A percentile compares a stretch with the other conserved stretches of the same genome.
Evolutionary conservation across 208 protist genomes (phyloP).

Genomic region (Ichthyophonus hoferi): DNA sequence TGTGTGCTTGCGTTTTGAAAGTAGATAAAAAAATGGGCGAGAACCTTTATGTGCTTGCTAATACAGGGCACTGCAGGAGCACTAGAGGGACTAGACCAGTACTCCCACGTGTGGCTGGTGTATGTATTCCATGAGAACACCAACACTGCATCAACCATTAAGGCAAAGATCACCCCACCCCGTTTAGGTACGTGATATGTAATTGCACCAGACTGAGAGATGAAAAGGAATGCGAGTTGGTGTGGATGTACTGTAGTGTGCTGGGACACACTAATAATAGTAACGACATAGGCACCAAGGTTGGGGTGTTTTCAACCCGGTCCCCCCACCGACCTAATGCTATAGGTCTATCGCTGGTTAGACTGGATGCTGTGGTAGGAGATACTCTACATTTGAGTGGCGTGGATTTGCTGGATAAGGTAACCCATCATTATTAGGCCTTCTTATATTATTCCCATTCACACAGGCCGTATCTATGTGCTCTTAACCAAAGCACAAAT

Average conservation of each 20-base stretch:
- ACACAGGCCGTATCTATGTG: no score
- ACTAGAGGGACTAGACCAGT: constrained; percentile 54
- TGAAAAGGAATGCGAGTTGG: no score
- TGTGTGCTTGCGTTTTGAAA: no score
- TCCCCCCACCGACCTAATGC: constrained; percentile 58
- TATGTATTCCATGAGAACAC: constrained; percentile 64
- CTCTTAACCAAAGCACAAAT: no score
- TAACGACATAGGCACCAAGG: constrained; percentile 49
- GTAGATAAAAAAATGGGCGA: no score
- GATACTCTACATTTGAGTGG: constrained; percentile 39
- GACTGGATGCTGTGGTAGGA: constrained; percentile 29
- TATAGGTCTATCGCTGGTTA: constrained; percentile 54
- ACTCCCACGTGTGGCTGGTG: constrained; percentile 61
- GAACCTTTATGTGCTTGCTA: no score
- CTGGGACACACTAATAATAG: no score
- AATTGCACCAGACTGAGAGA: no score
- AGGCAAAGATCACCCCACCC: constrained; percentile 13
- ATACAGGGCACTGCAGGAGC: neutral
- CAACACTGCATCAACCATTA: constrained; percentile 44
- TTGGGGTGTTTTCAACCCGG: constrained; percentile 59
- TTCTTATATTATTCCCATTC: no score
- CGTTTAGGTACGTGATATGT: constrained; percentile 6
- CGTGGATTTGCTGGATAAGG: constrained; percentile 49
- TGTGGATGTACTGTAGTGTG: no score
- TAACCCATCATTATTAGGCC: no score